A percentile compares a stretch with the other conserved stretches of the same genome.
Evolutionary conservation across 139 green algal genomes (phyloP).

Genomic region (Micractinium sp.): DNA sequence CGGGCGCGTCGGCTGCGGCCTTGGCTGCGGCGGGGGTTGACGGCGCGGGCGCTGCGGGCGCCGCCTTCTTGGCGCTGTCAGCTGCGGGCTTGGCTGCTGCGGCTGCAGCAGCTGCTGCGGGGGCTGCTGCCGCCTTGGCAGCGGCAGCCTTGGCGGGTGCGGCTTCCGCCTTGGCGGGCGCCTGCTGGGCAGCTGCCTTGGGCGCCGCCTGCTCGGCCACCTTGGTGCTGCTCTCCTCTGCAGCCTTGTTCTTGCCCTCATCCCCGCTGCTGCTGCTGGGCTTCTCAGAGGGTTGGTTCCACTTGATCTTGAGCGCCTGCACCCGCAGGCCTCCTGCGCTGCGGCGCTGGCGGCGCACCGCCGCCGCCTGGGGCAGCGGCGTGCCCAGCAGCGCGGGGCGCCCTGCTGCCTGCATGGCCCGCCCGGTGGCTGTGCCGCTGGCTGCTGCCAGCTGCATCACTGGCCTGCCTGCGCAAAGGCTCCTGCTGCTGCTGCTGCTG

Average conservation of each 20-base stretch:
- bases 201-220: background rate
- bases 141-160: background rate
- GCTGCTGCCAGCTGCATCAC: background rate
- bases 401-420: conserved; percentile 4
- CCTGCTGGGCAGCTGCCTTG: background rate
- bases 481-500: conserved; percentile 2
- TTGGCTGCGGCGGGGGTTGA: background rate
- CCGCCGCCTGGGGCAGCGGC: background rate
- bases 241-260: background rate
- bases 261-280: background rate
- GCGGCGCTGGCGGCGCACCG: background rate
- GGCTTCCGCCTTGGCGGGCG: background rate
- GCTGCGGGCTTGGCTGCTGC: background rate
- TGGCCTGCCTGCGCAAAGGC: background rate
- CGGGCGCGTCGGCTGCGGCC: background rate
- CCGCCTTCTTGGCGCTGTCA: too few relatives aligned
- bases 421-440: background rate
- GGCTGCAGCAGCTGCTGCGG: background rate
- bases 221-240: background rate
- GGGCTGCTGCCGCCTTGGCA: background rate
- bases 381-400: conserved; percentile 16
- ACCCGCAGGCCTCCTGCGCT: background rate
- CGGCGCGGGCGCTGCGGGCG: background rate
- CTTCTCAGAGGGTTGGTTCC: background rate
- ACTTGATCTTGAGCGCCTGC: conserved; percentile 23